Evolutionary conservation across 2,329 filamentous ascomycete species (phyloP).

Genomic region (Alternaria sp.): DNA sequence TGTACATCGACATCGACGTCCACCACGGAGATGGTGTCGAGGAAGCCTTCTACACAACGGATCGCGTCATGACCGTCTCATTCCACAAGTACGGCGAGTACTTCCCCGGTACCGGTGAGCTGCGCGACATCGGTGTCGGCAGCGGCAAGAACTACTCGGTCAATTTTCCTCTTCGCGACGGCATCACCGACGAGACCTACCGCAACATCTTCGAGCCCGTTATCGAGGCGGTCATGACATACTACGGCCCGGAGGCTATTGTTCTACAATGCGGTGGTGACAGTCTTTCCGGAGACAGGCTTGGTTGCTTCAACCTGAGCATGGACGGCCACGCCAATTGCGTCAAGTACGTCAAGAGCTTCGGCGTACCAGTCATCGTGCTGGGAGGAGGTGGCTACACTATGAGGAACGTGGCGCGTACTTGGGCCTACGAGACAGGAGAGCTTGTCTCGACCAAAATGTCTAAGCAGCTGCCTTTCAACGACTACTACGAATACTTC

Average conservation of each 20-base stretch:
- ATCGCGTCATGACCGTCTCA: constrained; percentile 74
- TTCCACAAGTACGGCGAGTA: constrained; percentile 78
- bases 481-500: constrained; percentile 91
- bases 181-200: constrained; percentile 72
- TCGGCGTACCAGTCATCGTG: constrained; percentile 69
- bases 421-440: constrained; percentile 73
- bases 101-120: constrained; percentile 73
- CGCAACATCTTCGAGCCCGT: constrained; percentile 72
- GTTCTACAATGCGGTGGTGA: constrained; percentile 74
- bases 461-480: constrained; percentile 84
- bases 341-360: constrained; percentile 72
- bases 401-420: constrained; percentile 69
- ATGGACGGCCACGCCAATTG: constrained; percentile 75
- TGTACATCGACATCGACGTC: constrained; percentile 95
- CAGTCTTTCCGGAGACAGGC: constrained; percentile 69
- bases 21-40: constrained; percentile 85
- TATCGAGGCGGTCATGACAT: constrained; percentile 72
- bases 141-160: constrained; percentile 71
- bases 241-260: constrained; percentile 70
- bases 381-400: constrained; percentile 73
- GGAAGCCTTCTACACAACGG: constrained; percentile 74
- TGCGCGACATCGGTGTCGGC: constrained; percentile 72
- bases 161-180: constrained; percentile 73
- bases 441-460: constrained; percentile 84
- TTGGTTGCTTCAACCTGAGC: constrained; percentile 74